Base-by-base conservation (phyloP, 192 early-diverging fungal genomes). In the Chytriomyces sp. region DNA sequence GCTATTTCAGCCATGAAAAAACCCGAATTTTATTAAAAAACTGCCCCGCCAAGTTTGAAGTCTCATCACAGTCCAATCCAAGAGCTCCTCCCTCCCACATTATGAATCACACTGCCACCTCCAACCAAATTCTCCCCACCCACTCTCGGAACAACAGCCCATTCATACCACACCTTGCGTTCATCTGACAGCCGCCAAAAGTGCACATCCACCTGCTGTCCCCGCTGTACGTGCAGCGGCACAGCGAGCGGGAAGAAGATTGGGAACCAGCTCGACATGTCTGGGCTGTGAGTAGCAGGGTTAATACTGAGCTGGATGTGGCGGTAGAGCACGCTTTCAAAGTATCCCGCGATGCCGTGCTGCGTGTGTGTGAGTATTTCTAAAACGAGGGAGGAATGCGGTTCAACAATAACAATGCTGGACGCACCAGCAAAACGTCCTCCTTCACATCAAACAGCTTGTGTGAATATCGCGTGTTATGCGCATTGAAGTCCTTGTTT, bases 221-320 rank as follows among this genome's bases (percentile, higher is more conserved):
- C 88, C 6, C 78, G 68, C 6, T 83, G 82, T n/a, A 92, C 84
- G 63, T 82, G 80, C 31, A 98, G 63, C 4, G 97, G 96, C 1
- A 88, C 88, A 82, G 88, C 83, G 49, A 94, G 53, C 3, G 98
- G 98, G 74, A 99, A 98, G 75, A 88, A 98, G 61, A 99, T 94
- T 0, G 98, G 96, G 78, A 99, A 99, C 98, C 98, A 99, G 72
- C 91, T 93, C 70, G 94, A 92, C 98, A 99, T 99, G 1, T 86
- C 94, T 17, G 89, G 84, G 0, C 95, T 93, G 68, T 98, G 96
- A 5, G 92, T 92, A 4, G 60, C 69, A 2, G 98, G 98, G 52
- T 89, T 83, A 65, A 94, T 99, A 83, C 88, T 87, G 39, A 92
- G 81, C 66, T 85, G 82, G 0, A 98, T 88, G 63, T 93, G 83